A percentile compares a stretch with the other conserved stretches of the same genome.
Conservation (phyloP, 768 basidiomycete species). For the Ramaria sp. region DNA sequence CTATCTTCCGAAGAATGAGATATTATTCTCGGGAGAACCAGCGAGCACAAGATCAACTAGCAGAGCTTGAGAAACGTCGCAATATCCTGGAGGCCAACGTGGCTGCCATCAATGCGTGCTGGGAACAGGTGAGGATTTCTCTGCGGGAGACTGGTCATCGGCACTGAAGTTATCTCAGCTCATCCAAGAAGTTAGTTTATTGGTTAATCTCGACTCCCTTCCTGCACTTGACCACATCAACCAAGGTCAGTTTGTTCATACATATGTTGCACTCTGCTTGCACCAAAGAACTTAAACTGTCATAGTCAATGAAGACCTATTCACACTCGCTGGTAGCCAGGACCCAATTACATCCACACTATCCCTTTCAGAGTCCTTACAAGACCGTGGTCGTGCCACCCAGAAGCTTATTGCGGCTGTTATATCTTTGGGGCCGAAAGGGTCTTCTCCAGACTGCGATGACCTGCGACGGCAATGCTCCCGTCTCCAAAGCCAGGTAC, state of each 20-base stretch:
- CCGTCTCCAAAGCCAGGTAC: constrained; percentile 48
- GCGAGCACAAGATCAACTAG: constrained; percentile 47
- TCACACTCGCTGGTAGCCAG: not conserved
- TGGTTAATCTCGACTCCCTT: constrained; percentile 42
- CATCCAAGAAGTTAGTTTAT: constrained; percentile 50
- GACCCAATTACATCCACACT: constrained; percentile 12
- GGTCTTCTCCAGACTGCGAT: constrained; percentile 25
- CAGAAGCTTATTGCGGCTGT: constrained; percentile 49
- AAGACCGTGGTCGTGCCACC: constrained; percentile 46
- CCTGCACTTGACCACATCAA: constrained; percentile 27
- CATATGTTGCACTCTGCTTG: not conserved
- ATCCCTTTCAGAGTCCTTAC: constrained; percentile 30
- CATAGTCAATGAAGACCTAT: not conserved
- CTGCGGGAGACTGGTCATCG: constrained; percentile 3
- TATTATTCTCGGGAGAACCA: constrained; percentile 71
- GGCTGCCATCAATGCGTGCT: constrained; percentile 66
- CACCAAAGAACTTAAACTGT: not conserved
- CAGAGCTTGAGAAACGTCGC: constrained; percentile 55
- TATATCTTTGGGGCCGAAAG: constrained; percentile 31
- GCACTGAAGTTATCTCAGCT: constrained; percentile 30
- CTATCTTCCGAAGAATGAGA: constrained; percentile 75
- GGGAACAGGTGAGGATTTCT: constrained; percentile 50
- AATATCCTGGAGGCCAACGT: constrained; percentile 58
- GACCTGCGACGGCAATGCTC: constrained; percentile 35
- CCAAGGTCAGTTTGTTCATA: constrained; percentile 12